Evolutionary conservation across 2,329 filamentous ascomycete genomes (phyloP).

Genomic region (Fusarium lateritium): DNA sequence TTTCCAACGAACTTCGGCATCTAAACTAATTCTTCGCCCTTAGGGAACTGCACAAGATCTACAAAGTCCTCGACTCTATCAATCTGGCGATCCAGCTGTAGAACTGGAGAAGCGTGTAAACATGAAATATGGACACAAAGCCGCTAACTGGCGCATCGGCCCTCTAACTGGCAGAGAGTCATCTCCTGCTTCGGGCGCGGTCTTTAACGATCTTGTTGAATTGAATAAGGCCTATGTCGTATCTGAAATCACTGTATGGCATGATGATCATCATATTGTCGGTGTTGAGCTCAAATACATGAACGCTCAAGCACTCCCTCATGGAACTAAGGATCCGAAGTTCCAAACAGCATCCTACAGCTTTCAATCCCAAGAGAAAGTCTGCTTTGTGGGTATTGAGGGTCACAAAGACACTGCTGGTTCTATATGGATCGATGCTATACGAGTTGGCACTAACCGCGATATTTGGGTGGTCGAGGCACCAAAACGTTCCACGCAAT

Average conservation of each 20-base stretch:
- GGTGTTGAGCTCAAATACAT: constrained; percentile 1
- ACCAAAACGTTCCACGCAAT: not conserved
- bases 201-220: constrained; percentile 1
- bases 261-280: not conserved
- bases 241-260: constrained; percentile 3
- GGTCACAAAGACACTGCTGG: not conserved
- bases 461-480: not conserved
- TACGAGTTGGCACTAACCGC: not conserved
- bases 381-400: not conserved
- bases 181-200: not conserved
- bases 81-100: not conserved
- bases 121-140: not conserved
- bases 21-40: not conserved
- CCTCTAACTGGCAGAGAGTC: not conserved
- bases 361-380: not conserved
- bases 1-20: too few species aligned
- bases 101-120: constrained; percentile 6
- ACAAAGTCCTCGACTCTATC: not conserved
- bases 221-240: constrained; percentile 5
- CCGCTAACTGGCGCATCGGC: not conserved
- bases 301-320: constrained; percentile 6
- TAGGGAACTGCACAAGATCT: not conserved
- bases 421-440: not conserved
- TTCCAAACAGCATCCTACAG: not conserved
- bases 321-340: not conserved